Base-by-base conservation (phyloP, 345 rosid species). In the Salix udensis region DNA sequence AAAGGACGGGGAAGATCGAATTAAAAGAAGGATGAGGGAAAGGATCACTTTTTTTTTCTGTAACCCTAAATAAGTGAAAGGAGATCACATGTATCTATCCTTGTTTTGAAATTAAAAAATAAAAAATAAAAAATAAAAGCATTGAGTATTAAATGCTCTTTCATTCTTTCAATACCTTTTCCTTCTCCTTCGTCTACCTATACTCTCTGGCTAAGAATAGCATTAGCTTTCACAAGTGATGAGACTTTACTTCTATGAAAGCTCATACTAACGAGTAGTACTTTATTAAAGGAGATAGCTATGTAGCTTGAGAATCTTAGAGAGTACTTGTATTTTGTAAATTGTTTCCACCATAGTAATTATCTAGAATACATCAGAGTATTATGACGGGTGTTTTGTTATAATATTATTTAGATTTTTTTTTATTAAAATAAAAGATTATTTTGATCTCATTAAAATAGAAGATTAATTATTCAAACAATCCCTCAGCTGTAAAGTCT, bases 241-340 rank as follows among this genome's bases (percentile, higher is more conserved):
- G 19, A 53, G 74, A 71, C 74, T 18, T 71, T 8, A 19, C 74
- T 44, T 71, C 28, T 6, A 71, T 55, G 64, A 52, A 71, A 31
- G 74, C 10, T 7, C 65, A 53, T 30, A 7, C 42, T 28, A 70
- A 70, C 62, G 4, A 71, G 65, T 53, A 71, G 65, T 53, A 9
- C 44, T 40, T 23, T 0, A 46, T 52, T 31, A 34, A 70, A 31
- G 73, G 40, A 70, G 64, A 14, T 15, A 40, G 31, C 26, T 36
- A 70, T 42, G 7, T 15, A 68, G 31, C 26, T 36, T 31, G n/a
- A 44, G n/a, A 44, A 42, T 31, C 65, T 36, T 53, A 13, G 72
- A 68, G 34, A 28, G 31, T 15, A 31, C 46, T 71, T 40, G 52
- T 40, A 50, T 21, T 50, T 71, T 53, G 65, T 53, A 26, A 55